Evolutionary conservation across 1,139 yeast genomes (phyloP).

Genomic region (Blastobotrys serpentis): DNA sequence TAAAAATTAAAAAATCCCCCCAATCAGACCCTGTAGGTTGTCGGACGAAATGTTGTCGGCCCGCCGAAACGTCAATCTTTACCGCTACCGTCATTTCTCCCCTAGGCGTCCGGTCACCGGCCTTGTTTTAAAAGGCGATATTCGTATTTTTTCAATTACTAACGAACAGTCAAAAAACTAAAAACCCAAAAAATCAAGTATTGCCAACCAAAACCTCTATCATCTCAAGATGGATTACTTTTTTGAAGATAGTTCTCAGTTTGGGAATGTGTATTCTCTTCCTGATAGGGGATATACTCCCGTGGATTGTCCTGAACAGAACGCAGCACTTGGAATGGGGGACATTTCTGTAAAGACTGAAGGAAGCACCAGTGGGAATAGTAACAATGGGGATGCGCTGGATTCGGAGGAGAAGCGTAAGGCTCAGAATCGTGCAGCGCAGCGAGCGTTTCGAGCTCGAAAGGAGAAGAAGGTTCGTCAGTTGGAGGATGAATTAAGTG

Average conservation of each 20-base stretch:
- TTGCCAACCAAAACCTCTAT: too few species aligned
- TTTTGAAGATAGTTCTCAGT: background rate
- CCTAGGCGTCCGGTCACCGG: too few species aligned
- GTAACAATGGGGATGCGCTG: constrained; percentile 7
- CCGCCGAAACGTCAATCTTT: too few species aligned
- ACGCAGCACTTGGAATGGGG: background rate
- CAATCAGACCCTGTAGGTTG: too few species aligned
- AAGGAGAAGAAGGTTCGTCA: constrained; percentile 73
- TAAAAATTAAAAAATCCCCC: too few species aligned
- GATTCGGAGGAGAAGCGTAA: constrained; percentile 51
- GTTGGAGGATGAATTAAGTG: constrained; percentile 56
- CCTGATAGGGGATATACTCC: background rate
- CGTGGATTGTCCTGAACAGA: constrained; percentile 6
- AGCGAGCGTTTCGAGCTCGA: constrained; percentile 83
- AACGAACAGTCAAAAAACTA: too few species aligned
- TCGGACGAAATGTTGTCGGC: too few species aligned
- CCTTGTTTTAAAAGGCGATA: too few species aligned
- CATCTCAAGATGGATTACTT: constrained; percentile 5
- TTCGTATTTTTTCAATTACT: too few species aligned
- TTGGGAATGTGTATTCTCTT: background rate
- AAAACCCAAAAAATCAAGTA: background rate
- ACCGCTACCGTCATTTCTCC: too few species aligned
- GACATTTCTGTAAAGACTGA: background rate
- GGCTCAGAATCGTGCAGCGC: constrained; percentile 88
- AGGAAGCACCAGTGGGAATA: constrained; percentile 5